These are phyloP conservation scores for Claviceps humidiphila DNA, from an alignment of 2,329 filamentous ascomycete species.

Conservation along the genomic window DNA sequence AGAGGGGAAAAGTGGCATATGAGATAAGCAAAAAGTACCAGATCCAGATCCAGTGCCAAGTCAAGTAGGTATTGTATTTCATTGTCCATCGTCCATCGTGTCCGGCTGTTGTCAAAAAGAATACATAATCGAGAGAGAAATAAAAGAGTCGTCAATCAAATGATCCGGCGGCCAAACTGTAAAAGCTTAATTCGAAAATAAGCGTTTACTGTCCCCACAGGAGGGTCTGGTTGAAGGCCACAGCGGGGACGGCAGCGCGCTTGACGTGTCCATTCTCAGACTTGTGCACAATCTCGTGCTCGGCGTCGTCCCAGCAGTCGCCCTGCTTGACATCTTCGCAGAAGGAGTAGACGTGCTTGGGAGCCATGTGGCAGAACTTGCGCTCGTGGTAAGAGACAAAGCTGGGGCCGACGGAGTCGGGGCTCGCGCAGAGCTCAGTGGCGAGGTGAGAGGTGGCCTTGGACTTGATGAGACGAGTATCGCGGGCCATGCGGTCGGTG, in stretches of 20 bases:
- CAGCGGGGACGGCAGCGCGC: neutral
- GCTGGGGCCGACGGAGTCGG: constrained; percentile 1
- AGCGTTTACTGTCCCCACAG: neutral
- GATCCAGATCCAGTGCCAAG: too few species aligned
- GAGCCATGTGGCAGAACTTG: constrained; percentile 11
- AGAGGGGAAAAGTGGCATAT: too few species aligned
- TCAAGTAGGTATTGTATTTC: too few species aligned
- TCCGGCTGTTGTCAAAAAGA: too few species aligned
- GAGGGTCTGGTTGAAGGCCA: neutral
- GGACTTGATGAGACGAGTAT: constrained; percentile 1
- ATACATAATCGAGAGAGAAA: neutral
- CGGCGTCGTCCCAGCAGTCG: constrained; percentile 8
- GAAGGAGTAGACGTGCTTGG: constrained; percentile 8
- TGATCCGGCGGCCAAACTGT: neutral
- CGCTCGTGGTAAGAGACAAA: constrained; percentile 9
- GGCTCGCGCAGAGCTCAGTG: constrained; percentile 7
- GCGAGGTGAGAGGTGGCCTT: neutral
- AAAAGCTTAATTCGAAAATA: too few species aligned
- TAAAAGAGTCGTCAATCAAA: neutral
- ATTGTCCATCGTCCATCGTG: too few species aligned
- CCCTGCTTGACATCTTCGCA: constrained; percentile 5
- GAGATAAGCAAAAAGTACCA: too few species aligned
- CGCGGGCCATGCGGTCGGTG: neutral
- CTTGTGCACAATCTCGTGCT: constrained; percentile 4
- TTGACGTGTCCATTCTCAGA: neutral